Evolutionary conservation across 1,139 yeast genomes (phyloP).

Genomic region (Taphrina sp.): DNA sequence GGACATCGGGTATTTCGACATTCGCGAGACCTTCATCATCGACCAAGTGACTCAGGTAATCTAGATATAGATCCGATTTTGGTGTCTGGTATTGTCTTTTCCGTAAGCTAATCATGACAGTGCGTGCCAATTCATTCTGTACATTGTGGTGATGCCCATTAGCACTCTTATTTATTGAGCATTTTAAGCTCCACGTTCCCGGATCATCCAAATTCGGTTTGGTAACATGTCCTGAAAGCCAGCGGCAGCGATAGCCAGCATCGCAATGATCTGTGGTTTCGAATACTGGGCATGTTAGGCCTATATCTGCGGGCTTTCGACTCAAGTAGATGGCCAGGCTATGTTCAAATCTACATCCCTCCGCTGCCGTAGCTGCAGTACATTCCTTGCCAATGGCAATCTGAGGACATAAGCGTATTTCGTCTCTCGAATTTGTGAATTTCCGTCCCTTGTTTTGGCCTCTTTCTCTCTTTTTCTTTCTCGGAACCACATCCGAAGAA

Average conservation of each 20-base stretch:
- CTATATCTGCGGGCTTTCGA: slow-evolving; percentile 68
- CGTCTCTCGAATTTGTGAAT: slow-evolving; percentile 25
- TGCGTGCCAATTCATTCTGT: slow-evolving; percentile 60
- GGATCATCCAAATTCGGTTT: slow-evolving; percentile 39
- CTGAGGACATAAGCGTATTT: slow-evolving; percentile 30
- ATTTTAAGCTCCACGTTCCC: slow-evolving; percentile 59
- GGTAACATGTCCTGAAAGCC: slow-evolving; percentile 51
- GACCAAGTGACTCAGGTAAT: slow-evolving; percentile 37
- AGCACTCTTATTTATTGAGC: slow-evolving; percentile 45
- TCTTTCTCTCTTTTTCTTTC: slow-evolving; percentile 22
- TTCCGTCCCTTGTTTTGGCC: slow-evolving; percentile 36
- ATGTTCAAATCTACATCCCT: slow-evolving; percentile 70
- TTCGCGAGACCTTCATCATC: slow-evolving; percentile 37
- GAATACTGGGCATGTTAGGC: slow-evolving; percentile 79
- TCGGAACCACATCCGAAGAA: neutral
- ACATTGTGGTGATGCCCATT: slow-evolving; percentile 54
- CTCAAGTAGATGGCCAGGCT: slow-evolving; percentile 63
- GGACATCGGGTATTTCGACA: slow-evolving; percentile 33
- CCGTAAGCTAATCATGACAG: slow-evolving; percentile 56
- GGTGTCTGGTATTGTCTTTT: slow-evolving; percentile 41
- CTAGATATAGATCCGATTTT: slow-evolving; percentile 28
- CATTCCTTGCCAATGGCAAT: slow-evolving; percentile 33
- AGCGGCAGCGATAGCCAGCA: slow-evolving; percentile 85
- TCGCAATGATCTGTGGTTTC: slow-evolving; percentile 85
- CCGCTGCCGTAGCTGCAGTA: neutral